These are phyloP conservation scores for Tylopilus sp. DNA, from an alignment of 1,284 basidiomycete genomes.

Conservation along the genomic window DNA sequence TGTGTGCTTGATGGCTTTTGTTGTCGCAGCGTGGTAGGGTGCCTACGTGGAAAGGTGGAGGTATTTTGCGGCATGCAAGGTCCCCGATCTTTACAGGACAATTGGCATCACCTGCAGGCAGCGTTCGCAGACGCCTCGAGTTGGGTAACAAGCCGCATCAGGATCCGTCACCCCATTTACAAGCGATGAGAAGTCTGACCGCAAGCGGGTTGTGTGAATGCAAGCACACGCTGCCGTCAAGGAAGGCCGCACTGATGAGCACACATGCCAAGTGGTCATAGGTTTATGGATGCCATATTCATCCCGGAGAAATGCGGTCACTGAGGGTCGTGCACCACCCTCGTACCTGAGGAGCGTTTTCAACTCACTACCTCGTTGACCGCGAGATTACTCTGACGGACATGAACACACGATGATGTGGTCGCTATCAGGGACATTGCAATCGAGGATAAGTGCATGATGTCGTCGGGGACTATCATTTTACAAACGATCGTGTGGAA, in stretches of 20 bases:
- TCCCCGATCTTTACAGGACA: conserved; percentile 3
- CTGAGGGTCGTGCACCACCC: not conserved
- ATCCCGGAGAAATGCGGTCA: not conserved
- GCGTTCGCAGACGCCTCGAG: not conserved
- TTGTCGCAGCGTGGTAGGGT: not conserved
- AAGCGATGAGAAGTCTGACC: conserved; percentile 1
- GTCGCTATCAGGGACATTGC: not conserved
- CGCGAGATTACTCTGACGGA: conserved; percentile 2
- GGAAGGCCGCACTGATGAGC: conserved; percentile 11
- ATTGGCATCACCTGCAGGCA: conserved; percentile 1
- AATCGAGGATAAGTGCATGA: not conserved
- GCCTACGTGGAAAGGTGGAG: not conserved
- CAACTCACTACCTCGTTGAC: conserved; percentile 2
- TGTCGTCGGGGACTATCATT: not conserved
- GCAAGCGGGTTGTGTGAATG: not conserved
- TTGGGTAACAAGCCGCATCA: not conserved
- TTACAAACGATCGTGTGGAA: not conserved
- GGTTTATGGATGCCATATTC: too few relatives aligned
- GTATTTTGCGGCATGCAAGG: not conserved
- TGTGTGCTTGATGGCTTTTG: not conserved
- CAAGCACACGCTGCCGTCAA: conserved; percentile 9
- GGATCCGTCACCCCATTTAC: not conserved
- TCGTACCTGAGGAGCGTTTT: conserved; percentile 13
- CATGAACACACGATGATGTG: not conserved
- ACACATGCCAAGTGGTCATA: not conserved